Conservation (phyloP, 331 rosid species). For the Pyrus hybrid region DNA sequence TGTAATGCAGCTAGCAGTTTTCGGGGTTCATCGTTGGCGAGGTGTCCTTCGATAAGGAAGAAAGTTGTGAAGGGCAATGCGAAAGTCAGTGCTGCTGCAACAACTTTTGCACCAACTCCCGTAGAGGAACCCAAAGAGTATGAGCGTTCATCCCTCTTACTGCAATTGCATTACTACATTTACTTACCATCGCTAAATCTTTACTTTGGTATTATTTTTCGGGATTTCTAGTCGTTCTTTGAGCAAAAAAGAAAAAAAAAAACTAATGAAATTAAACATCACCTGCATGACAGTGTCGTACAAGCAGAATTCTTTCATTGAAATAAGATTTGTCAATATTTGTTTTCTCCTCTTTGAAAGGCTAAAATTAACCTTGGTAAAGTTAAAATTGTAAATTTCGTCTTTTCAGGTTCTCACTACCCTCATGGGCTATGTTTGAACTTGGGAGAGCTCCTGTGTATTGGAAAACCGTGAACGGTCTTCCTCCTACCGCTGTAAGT, state of each 20-base stretch:
- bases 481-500: constrained; percentile 73
- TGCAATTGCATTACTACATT: background rate
- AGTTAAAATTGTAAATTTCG: background rate
- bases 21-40: constrained; percentile 36
- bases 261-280: background rate
- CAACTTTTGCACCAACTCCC: constrained; percentile 40
- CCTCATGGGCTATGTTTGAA: constrained; percentile 89
- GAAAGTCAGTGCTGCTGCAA: constrained; percentile 50
- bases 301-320: too few relatives aligned
- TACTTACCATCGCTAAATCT: background rate
- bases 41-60: constrained; percentile 22
- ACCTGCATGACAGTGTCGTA: background rate
- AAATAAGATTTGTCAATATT: background rate
- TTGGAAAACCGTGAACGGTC: constrained; percentile 94
- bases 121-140: constrained; percentile 62
- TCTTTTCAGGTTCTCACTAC: constrained; percentile 55
- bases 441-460: constrained; percentile 74
- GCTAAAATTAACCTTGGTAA: background rate
- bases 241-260: too few relatives aligned
- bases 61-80: constrained; percentile 31
- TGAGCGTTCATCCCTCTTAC: constrained; percentile 7
- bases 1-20: constrained; percentile 49
- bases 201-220: background rate
- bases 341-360: background rate
- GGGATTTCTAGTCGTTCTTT: background rate